Evolutionary conservation across 2,329 filamentous ascomycete species (phyloP).

Genomic region (Allantophomopsis cytisporea): DNA sequence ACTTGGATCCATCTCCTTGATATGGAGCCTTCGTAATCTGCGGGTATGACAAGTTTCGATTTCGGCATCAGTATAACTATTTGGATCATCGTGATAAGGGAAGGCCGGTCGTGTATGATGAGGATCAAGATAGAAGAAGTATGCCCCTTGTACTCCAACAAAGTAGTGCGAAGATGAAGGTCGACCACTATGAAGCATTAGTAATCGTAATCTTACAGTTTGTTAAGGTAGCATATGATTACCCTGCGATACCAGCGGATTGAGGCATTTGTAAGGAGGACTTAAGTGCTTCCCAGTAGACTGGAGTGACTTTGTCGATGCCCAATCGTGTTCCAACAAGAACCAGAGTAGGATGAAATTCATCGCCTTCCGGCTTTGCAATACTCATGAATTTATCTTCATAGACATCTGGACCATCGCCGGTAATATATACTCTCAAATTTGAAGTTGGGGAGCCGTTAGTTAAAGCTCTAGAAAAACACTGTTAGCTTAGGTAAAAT

Average conservation of each 20-base stretch:
- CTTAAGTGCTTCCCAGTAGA: conserved; percentile 91
- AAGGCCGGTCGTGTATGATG: conserved; percentile 72
- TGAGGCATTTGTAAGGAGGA: conserved; percentile 75
- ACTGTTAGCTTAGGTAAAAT: not conserved
- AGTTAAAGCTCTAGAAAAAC: conserved; percentile 50
- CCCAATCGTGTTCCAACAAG: conserved; percentile 81
- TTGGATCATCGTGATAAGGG: conserved; percentile 42
- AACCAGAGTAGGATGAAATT: conserved; percentile 74
- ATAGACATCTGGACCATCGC: conserved; percentile 84
- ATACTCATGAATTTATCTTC: conserved; percentile 75
- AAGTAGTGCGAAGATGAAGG: conserved; percentile 73
- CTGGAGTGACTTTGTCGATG: conserved; percentile 85
- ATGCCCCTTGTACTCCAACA: conserved; percentile 56
- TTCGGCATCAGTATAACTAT: conserved; percentile 56
- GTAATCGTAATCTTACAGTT: not conserved
- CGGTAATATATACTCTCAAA: conserved; percentile 76
- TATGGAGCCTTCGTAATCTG: conserved; percentile 66
- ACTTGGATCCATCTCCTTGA: conserved; percentile 92
- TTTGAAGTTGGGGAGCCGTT: conserved; percentile 46
- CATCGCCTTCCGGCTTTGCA: conserved; percentile 50
- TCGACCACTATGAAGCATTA: conserved; percentile 49
- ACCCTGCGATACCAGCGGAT: conserved; percentile 94
- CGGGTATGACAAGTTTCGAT: conserved; percentile 77
- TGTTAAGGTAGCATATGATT: conserved; percentile 17
- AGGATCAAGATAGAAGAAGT: conserved; percentile 90